These are phyloP conservation scores for Penicillium diatomitis DNA, from an alignment of 495 filamentous ascomycete species.

Conservation along the genomic window DNA sequence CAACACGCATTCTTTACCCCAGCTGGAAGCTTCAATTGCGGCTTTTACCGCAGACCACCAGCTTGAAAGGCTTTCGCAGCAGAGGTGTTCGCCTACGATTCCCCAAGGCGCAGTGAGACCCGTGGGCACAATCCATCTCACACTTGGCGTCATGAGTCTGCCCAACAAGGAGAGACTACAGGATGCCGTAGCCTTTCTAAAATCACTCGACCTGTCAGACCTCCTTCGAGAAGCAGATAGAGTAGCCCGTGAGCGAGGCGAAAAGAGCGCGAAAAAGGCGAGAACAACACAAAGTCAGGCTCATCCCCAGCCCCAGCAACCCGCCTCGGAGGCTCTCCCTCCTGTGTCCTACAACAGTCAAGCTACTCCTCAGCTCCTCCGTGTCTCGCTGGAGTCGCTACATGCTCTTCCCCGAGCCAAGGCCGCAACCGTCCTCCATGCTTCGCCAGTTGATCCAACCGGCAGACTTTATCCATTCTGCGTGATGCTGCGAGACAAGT, in stretches of 20 bases:
- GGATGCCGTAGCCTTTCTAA: conserved; percentile 48
- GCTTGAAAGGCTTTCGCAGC: neutral
- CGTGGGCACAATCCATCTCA: conserved; percentile 73
- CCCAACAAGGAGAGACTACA: conserved; percentile 44
- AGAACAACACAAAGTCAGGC: neutral
- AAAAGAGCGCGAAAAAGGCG: neutral
- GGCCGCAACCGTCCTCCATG: conserved; percentile 44
- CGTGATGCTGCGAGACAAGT: conserved; percentile 46
- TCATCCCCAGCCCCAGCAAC: neutral
- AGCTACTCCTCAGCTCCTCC: conserved; percentile 7
- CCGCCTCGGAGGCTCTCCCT: too few species aligned
- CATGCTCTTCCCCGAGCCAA: conserved; percentile 25
- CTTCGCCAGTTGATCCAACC: conserved; percentile 46
- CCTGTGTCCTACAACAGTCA: too few species aligned
- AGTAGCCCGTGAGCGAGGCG: neutral
- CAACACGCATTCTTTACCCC: conserved; percentile 48
- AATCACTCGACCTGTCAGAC: conserved; percentile 39
- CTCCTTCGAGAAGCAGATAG: conserved; percentile 34
- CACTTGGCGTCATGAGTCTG: conserved; percentile 80
- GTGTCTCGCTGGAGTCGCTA: conserved; percentile 30
- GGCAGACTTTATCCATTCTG: conserved; percentile 54
- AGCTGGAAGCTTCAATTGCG: conserved; percentile 51
- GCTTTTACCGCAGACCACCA: conserved; percentile 51
- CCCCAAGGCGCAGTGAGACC: conserved; percentile 63
- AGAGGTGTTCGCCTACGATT: conserved; percentile 6